Base-by-base conservation (phyloP, 139 green algal genomes). In the Coelastrella sp. region DNA sequence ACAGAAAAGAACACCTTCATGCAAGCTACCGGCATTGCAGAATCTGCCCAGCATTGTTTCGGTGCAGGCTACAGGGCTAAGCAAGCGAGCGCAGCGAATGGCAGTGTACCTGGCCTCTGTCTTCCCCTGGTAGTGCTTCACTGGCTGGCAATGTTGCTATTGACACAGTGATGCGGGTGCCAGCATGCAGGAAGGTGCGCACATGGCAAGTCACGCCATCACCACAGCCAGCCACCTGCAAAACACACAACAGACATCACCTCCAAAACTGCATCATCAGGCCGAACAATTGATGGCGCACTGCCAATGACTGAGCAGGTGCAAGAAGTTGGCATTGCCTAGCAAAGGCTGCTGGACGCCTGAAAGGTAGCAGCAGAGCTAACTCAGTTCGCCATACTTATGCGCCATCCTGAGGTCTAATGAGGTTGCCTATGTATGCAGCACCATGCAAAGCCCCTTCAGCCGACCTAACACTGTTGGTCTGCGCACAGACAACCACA, bases 141-240 rank as follows among this genome's bases (percentile, higher is more conserved):
- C 75, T 87, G 4, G 74, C 79, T 9, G 90, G 88, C 78, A 92
- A 68, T 61, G 85, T 94, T 65, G 70, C 88, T 22, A 92, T 91
- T 76, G 60, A 84, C 35, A 98, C 75, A 1, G 95, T 97, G 59
- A 98, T 87, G 72, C 95, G 93, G 25, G 90, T 88, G 73, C 82
- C 66, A 22, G 92, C 92, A 89, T 97, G 96, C 89, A 98, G 91
- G 82, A 97, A 98, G 12, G 90, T 95, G 61, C 94, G 88, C 65
- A 96, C 92, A 91, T 98, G 95, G 19, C 93, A 82, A 14, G 91
- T 93, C 7, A 93, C 93, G 27, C 93, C 95, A 15, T 96, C 95
- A 11, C 92, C 93, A 91, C 94, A 97, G 20, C 85, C 87, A 9
- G 89, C 82, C 75, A 70, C 88, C 80, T 86, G 78, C 59, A 76